A percentile compares a stretch with the other conserved stretches of the same genome.
These are phyloP conservation scores for Physaria fendleri DNA, from an alignment of 345 rosid genomes.

Conservation along the genomic window DNA sequence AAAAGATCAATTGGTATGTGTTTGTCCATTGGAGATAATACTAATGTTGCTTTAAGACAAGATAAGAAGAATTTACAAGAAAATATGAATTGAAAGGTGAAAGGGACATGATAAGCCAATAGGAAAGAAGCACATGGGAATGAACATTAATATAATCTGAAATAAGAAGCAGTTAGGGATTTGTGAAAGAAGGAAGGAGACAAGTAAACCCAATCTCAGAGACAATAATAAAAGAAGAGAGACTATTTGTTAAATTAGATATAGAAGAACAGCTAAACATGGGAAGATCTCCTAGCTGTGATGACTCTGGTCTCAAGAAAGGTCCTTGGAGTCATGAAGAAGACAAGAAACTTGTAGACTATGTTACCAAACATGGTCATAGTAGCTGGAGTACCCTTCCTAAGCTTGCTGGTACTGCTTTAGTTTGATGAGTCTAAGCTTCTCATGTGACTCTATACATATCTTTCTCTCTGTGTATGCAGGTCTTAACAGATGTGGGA, in stretches of 20 bases:
- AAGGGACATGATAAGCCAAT: conserved; percentile 29
- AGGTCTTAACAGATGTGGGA: conserved; percentile 83
- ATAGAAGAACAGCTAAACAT: conserved; percentile 23
- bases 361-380: conserved; percentile 71
- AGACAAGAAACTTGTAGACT: conserved; percentile 58
- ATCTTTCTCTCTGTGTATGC: background rate
- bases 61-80: conserved; percentile 23
- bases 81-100: conserved; percentile 30
- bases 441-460: background rate
- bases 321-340: conserved; percentile 95
- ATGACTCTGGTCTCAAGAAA: conserved; percentile 70
- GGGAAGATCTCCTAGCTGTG: conserved; percentile 64
- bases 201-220: conserved; percentile 34
- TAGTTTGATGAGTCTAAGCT: background rate
- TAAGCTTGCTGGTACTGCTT: conserved; percentile 52
- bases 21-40: conserved; percentile 25
- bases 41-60: conserved; percentile 26
- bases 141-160: conserved; percentile 46
- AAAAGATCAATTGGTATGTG: conserved; percentile 17
- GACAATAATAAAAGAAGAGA: background rate
- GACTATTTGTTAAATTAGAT: conserved; percentile 22
- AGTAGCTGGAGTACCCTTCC: conserved; percentile 97
- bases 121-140: conserved; percentile 28
- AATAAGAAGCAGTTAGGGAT: conserved; percentile 41
- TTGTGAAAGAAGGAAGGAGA: conserved; percentile 55